These are phyloP conservation scores for Linnemannia zychae DNA, from an alignment of 192 early-diverging fungal species.

Conservation along the genomic window DNA sequence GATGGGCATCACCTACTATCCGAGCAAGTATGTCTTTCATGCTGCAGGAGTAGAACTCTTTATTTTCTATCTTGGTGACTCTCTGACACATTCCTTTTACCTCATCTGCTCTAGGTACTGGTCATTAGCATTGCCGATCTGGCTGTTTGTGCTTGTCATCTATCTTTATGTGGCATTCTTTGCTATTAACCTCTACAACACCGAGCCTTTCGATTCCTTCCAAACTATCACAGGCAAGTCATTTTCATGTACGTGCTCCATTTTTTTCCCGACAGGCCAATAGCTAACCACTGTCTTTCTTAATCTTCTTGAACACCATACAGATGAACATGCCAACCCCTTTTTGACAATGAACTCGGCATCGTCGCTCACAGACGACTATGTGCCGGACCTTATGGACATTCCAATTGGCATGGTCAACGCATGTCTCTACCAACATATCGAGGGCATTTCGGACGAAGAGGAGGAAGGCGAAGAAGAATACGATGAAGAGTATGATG, in stretches of 20 bases:
- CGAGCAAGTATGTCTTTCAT: slow-evolving; percentile 68
- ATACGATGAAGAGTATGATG: slow-evolving; percentile 28
- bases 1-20: slow-evolving; percentile 88
- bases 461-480: slow-evolving; percentile 40
- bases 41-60: background rate
- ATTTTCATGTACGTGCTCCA: background rate
- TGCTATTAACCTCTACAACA: slow-evolving; percentile 83
- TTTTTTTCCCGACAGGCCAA: background rate
- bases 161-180: slow-evolving; percentile 84
- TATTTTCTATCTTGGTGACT: background rate
- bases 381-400: slow-evolving; percentile 73
- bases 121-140: slow-evolving; percentile 86
- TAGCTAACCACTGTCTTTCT: background rate
- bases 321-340: slow-evolving; percentile 69
- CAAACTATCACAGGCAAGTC: slow-evolving; percentile 79
- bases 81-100: background rate
- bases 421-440: slow-evolving; percentile 75
- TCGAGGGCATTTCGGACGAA: slow-evolving; percentile 55
- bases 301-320: background rate
- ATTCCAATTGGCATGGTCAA: slow-evolving; percentile 81
- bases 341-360: slow-evolving; percentile 57
- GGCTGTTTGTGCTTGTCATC: slow-evolving; percentile 78
- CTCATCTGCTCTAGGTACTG: slow-evolving; percentile 70
- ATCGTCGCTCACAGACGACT: slow-evolving; percentile 62
- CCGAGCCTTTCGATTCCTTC: slow-evolving; percentile 79